Evolutionary conservation across 2,329 filamentous ascomycete species (phyloP).

Genomic region (Periglandula ipomoeae): DNA sequence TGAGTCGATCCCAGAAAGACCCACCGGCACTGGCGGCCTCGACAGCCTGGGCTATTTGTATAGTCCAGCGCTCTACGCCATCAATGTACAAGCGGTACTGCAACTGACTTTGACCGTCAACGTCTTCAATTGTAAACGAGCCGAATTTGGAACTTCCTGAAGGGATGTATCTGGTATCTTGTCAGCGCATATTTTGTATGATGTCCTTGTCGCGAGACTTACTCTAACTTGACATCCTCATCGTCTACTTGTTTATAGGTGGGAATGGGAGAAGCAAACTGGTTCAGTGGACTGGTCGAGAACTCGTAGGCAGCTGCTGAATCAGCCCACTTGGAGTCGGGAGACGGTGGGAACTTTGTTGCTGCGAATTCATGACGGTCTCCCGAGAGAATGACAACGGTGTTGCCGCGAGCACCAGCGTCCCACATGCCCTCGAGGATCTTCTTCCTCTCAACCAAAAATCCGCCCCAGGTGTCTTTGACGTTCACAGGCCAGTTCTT

Average conservation of each 20-base stretch:
- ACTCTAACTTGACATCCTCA: conserved; percentile 79
- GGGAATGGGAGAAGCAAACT: conserved; percentile 82
- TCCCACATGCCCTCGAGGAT: conserved; percentile 92
- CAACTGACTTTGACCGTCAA: conserved; percentile 57
- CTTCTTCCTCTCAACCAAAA: conserved; percentile 66
- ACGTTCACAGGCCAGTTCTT: conserved; percentile 93
- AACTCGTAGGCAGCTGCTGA: conserved; percentile 75
- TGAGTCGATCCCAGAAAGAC: conserved; percentile 39
- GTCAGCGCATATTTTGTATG: conserved; percentile 4
- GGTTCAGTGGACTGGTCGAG: conserved; percentile 80
- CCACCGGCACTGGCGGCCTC: conserved; percentile 20
- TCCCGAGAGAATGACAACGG: conserved; percentile 77
- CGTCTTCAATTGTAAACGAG: conserved; percentile 57
- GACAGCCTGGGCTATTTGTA: conserved; percentile 36
- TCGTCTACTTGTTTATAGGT: conserved; percentile 76
- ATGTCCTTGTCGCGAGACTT: conserved; percentile 23
- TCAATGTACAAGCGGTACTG: conserved; percentile 78
- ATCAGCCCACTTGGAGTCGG: conserved; percentile 51
- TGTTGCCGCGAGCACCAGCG: conserved; percentile 62
- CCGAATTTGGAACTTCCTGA: conserved; percentile 86
- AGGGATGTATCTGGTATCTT: conserved; percentile 55
- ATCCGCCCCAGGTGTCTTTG: conserved; percentile 90
- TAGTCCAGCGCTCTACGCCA: conserved; percentile 69
- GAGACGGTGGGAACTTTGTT: conserved; percentile 63
- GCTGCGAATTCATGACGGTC: conserved; percentile 97